Evolutionary conservation across 139 green algal species (phyloP), one percentile per base, ranked within the genome.

Genomic region (Haematococcus lacustris): DNA sequence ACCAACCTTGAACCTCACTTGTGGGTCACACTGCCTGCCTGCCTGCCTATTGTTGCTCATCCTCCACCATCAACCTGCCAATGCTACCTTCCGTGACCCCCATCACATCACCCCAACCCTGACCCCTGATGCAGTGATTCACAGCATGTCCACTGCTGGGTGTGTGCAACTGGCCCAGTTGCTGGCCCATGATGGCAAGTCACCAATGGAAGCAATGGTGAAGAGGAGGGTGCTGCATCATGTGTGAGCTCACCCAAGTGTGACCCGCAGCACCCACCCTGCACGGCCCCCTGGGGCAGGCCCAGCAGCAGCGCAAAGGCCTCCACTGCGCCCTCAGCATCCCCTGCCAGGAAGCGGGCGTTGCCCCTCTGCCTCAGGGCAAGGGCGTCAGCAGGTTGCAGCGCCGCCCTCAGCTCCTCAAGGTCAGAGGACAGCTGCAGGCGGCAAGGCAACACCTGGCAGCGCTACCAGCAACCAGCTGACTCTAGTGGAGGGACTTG

Each of bases 261-360:
- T 21, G 26, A 13, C 43, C 37, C 40, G n/a, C 33, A 3, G n/a
- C 13, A 30, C 75, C 38, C 71, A 81, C 66, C 67, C 5, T 51
- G 62, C 66, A 76, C 70, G 25, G 57, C 25, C n/a, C 40, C 35
- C 6, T 71, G n/a, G 0, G 76, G 71, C 68, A 84, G 38, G n/a
- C 73, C 51, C 32, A 82, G 37, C 40, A 83, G 57, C 28, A 70
- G 59, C 38, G 62, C 59, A 57, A 78, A 87, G 1, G 77, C 81
- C 64, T 77, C 72, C 51, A 64, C 61, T 3, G 81, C 81, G 17
- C 81, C 81, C 37, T 74, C 68, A 21, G 76, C 43, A 72, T 87
- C 81, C 0, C 73, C 62, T 35, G 74, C 73, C 51, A 3, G 2
- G 57, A 86, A 86, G 0, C 81, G 67, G 1, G 74, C 77, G 33